Evolutionary conservation across 2,329 filamentous ascomycete genomes (phyloP).

Genomic region (Botrytis fabae): DNA sequence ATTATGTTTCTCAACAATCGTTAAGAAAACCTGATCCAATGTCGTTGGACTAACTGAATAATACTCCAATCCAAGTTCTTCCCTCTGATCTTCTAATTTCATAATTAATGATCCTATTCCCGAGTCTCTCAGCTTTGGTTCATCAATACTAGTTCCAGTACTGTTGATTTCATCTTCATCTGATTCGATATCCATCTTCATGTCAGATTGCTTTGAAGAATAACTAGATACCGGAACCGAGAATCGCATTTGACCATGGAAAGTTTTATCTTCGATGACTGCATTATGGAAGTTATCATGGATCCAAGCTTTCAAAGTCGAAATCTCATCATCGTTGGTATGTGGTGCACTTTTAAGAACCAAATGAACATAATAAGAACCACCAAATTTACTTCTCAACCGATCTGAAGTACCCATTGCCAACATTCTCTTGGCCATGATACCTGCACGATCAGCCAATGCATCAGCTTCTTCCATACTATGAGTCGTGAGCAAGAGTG

Average conservation of each 20-base stretch:
- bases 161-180: constrained; percentile 33
- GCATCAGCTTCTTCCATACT: constrained; percentile 95
- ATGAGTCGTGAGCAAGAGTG: constrained; percentile 85
- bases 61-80: constrained; percentile 72
- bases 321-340: constrained; percentile 68
- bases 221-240: constrained; percentile 56
- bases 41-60: constrained; percentile 87
- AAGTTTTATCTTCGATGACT: constrained; percentile 69
- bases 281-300: constrained; percentile 60
- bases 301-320: constrained; percentile 66
- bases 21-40: constrained; percentile 86
- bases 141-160: constrained; percentile 22
- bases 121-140: constrained; percentile 6
- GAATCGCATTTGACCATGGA: constrained; percentile 87
- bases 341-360: constrained; percentile 74
- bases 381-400: constrained; percentile 73
- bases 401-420: constrained; percentile 75
- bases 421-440: constrained; percentile 83
- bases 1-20: constrained; percentile 78
- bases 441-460: constrained; percentile 78
- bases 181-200: neutral
- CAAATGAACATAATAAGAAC: constrained; percentile 78
- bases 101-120: constrained; percentile 68
- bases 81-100: constrained; percentile 69
- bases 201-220: constrained; percentile 42